These are phyloP conservation scores for Sarocladiaceae sp. DNA, from an alignment of 2,329 filamentous ascomycete species.

Conservation along the genomic window DNA sequence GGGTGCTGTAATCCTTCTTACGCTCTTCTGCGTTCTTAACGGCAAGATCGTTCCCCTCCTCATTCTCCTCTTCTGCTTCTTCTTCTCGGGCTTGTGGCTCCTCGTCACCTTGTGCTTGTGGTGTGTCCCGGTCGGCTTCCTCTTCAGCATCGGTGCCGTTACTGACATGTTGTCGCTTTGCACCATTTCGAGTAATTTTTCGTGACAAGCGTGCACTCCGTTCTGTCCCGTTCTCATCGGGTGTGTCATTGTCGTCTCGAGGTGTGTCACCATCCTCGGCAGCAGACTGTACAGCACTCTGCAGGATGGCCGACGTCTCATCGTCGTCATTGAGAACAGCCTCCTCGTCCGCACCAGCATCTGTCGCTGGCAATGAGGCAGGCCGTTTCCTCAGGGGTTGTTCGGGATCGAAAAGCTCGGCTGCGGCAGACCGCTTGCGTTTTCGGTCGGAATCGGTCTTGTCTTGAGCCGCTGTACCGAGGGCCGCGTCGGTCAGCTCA, in stretches of 20 bases:
- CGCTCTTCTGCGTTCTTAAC: conserved; percentile 60
- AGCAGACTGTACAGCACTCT: neutral
- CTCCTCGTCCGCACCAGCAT: conserved; percentile 26
- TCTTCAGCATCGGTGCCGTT: conserved; percentile 21
- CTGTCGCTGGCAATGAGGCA: conserved; percentile 37
- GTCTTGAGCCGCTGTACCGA: conserved; percentile 17
- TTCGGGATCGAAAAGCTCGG: conserved; percentile 38
- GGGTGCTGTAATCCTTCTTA: no score
- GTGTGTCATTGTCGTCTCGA: conserved; percentile 17
- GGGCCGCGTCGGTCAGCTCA: conserved; percentile 1
- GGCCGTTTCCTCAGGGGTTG: conserved; percentile 48
- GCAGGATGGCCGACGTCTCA: neutral
- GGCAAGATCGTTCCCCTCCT: conserved; percentile 53
- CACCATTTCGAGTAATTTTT: conserved; percentile 35
- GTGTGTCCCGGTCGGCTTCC: conserved; percentile 24
- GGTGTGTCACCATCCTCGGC: conserved; percentile 15
- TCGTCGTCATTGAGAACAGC: conserved; percentile 33
- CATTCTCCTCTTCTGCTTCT: conserved; percentile 48
- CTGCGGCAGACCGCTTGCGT: conserved; percentile 42
- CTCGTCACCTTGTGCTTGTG: conserved; percentile 29
- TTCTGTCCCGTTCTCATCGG: conserved; percentile 25
- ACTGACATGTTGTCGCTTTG: conserved; percentile 26
- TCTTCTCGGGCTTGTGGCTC: conserved; percentile 43
- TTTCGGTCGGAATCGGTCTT: conserved; percentile 30
- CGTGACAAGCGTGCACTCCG: conserved; percentile 28